Evolutionary conservation across 2,329 filamentous ascomycete genomes (phyloP), one percentile per base, ranked within the genome.

Genomic region (Penicillium sp.): DNA sequence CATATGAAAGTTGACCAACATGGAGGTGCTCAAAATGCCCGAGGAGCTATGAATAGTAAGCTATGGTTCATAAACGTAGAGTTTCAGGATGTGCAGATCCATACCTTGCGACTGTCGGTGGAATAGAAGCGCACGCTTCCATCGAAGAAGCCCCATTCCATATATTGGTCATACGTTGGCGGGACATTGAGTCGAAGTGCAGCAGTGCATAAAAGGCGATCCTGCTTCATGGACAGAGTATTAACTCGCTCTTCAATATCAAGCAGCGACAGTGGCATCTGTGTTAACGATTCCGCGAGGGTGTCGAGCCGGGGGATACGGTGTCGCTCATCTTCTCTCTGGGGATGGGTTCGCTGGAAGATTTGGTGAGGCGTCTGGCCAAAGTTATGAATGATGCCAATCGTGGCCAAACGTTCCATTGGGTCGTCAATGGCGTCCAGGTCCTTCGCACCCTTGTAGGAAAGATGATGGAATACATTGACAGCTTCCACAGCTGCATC

Each of bases 371-470:
- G 95, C 1, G 96, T 99, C 73, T 99, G 95, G 0, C 95, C 95
- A 74, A 99, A 99, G 67, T 98, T 98, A 75, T 99, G 93, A 66
- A 99, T 98, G 65, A 97, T 96, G 33, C 91, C 91, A 53, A 96
- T 97, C 0, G 92, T 93, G 5, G 93, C 90, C 7, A 92, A 81
- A 44, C 92, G 84, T 74, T 98, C 93, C 55, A 93, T 86, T 0
- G 90, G 89, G 70, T 98, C 93, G 8, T 88, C 86, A 58, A 99
- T 98, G 52, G 87, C 88, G 72, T 99, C 95, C 4, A 99, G 79
- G 71, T 99, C 91, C 62, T 90, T 96, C 3, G 93, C 92, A 7
- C 95, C 96, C 59, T 93, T 90, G 70, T 99, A 99, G 0, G 93
- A 98, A 21, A 97, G 82, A 71, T 96, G 91, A 63, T 98, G 93